Conservation (phyloP, 2,329 filamentous ascomycete species). For the Colletotrichum scovillei region DNA sequence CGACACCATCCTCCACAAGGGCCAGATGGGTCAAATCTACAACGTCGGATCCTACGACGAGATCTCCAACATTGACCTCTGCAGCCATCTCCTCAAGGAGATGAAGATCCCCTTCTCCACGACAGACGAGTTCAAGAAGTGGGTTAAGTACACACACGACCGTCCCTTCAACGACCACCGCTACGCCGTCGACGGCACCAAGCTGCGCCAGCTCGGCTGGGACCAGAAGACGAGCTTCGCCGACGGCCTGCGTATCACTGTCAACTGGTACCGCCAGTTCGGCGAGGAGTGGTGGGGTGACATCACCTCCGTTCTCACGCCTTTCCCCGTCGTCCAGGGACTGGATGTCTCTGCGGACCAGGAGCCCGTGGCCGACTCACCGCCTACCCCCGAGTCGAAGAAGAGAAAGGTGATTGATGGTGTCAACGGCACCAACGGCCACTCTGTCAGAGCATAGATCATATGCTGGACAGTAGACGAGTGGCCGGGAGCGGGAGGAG, state of each 20-base stretch:
- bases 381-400: conserved; percentile 40
- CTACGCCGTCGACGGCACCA: conserved; percentile 78
- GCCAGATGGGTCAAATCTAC: conserved; percentile 80
- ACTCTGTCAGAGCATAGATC: conserved; percentile 7
- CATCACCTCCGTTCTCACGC: conserved; percentile 75
- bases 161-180: conserved; percentile 82
- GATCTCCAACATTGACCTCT: conserved; percentile 79
- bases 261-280: conserved; percentile 76
- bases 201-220: conserved; percentile 76
- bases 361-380: conserved; percentile 49
- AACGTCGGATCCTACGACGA: conserved; percentile 85
- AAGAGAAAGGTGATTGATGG: conserved; percentile 37
- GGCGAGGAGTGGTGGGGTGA: conserved; percentile 79
- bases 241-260: conserved; percentile 71
- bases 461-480: neutral
- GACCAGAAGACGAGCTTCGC: conserved; percentile 73
- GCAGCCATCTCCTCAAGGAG: conserved; percentile 71
- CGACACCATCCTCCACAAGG: conserved; percentile 85
- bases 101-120: conserved; percentile 66
- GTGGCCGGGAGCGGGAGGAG: neutral
- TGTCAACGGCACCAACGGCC: conserved; percentile 29
- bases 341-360: conserved; percentile 65
- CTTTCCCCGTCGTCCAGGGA: conserved; percentile 71
- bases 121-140: conserved; percentile 66
- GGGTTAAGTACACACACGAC: conserved; percentile 81